Evolutionary conservation across 768 basidiomycete genomes (phyloP), one percentile per base, ranked within the genome.

Genomic region (Coprinopsis sp.): DNA sequence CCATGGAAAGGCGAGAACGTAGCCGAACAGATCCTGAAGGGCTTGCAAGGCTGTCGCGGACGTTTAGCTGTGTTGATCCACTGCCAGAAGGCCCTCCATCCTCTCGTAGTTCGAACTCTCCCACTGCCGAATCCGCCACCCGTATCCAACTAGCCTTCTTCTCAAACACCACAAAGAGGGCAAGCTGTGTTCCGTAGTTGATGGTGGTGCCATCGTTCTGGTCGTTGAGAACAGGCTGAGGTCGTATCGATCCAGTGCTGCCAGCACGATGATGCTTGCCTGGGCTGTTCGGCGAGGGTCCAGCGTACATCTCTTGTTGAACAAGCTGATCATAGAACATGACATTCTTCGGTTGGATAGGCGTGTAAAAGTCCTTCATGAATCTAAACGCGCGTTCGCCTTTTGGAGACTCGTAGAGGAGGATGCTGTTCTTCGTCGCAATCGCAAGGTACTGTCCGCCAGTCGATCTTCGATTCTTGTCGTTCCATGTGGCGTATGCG

Each of bases 281-380:
- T 28, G 58, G 56, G 11, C 61, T 62, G 47, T 81, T 77, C 31
- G 72, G 70, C 14, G 67, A 47, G 22, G 67, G 71, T 44, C 74
- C 72, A 43, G 61, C 56, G 28, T 69, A n/a, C 4, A 29, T 63
- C 11, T 84, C 84, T 37, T 75, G 73, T 18, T 37, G 36, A 3
- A 81, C 77, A 27, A 70, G 67, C 63, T 90, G 88, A 37, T 83
- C 74, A 34, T 89, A 78, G 61, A 92, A 92, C 0, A 71, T 68
- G 23, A 91, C 63, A 44, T 65, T 73, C n/a, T 81, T 78, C 18
- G 87, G 78, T 51, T 74, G 77, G 18, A 83, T 50, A 3, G 90
- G 90, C 0, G 81, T 86, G 58, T 92, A 92, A 53, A 90, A 91
- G 62, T 91, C 90, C 89, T 89, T 91, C 36, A 89, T 76, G 57